phyloP scores from a whole-genome alignment of 768 basidiomycete genomes.

The Termitomyces sp. region DNA sequence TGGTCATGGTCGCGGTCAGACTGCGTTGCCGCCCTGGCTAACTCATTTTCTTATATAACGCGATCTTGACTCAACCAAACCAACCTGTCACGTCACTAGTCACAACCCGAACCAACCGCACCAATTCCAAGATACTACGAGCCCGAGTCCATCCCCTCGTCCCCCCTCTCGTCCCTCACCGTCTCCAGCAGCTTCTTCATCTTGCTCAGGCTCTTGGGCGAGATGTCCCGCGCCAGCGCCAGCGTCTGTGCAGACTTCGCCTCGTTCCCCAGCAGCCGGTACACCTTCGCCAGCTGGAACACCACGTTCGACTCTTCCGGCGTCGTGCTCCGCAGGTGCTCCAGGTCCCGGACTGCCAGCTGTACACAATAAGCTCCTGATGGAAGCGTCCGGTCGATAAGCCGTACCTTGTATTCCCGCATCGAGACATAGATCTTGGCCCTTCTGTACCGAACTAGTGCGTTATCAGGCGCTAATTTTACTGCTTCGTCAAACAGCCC shows the following conservation, averaged over 20 bases:
- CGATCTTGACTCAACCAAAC: slow-evolving; percentile 9
- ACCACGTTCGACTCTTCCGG: slow-evolving; percentile 97
- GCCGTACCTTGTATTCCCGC: slow-evolving; percentile 75
- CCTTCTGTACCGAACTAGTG: slow-evolving; percentile 90
- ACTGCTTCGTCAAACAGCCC: slow-evolving; percentile 79
- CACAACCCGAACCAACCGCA: slow-evolving; percentile 7
- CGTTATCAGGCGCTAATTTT: slow-evolving; percentile 76
- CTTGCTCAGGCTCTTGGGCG: slow-evolving; percentile 85
- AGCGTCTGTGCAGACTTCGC: slow-evolving; percentile 80
- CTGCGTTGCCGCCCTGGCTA: background rate
- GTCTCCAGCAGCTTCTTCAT: slow-evolving; percentile 75
- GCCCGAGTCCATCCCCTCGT: slow-evolving; percentile 75
- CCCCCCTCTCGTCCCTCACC: slow-evolving; percentile 52
- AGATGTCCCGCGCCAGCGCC: slow-evolving; percentile 87
- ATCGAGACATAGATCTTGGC: slow-evolving; percentile 87
- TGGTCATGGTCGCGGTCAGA: slow-evolving; percentile 36
- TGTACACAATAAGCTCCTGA: slow-evolving; percentile 23
- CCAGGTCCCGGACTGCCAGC: slow-evolving; percentile 79
- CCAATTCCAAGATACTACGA: slow-evolving; percentile 35
- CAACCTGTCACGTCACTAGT: slow-evolving; percentile 15
- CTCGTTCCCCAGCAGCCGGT: slow-evolving; percentile 75
- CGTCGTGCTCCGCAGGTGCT: slow-evolving; percentile 71
- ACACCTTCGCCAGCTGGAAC: slow-evolving; percentile 92
- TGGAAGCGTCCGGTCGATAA: background rate
- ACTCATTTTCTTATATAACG: slow-evolving; percentile 17